Evolutionary conservation across 306 rosid genomes (phyloP), one percentile per base, ranked within the genome.

Genomic region (Rosa lucieae): DNA sequence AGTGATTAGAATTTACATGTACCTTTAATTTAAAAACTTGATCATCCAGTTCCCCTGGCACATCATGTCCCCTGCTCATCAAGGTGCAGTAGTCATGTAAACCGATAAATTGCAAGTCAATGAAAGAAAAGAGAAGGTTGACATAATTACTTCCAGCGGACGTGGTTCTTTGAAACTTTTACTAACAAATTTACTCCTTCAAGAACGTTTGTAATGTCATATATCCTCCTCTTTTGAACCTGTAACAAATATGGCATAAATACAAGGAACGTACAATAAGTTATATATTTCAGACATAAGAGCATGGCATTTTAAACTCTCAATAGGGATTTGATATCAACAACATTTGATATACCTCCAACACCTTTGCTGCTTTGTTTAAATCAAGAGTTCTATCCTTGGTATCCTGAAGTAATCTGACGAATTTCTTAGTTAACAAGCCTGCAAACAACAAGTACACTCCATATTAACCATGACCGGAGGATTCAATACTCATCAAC

Each of bases 191-290:
- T 90, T 77, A 89, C 82, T 77, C 97, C 97, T 86, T 93, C 97
- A 56, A 93, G 96, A 73, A 93, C 96, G 76, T 93, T 93, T 53
- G 97, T 93, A 73, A 93, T 93, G 78, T 90, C 97, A 83, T 93
- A 91, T 73, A 93, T 93, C 85, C 96, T 89, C 84, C 96, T 81
- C 88, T 93, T 93, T 49, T 89, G 92, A 61, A 92, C 97, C 97
- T 90, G 86, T 42, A 72, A 80, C 39, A 68, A 85, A 69, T 62
- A 72, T 52, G 56, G 74, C 56, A 70, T 63, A 67, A 56, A 71
- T 40, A 14, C n/a, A 6, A 48, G 26, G 69, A 75, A 18, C 39
- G 21, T 32, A 18, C 43, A 61, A n/a, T 47, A 40, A 11, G 52
- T 52, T 53, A 66, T 53, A 66, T 9, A 18, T 43, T 23, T 5